Base-by-base conservation (phyloP, 306 rosid species). In the Trichosanthes truncata region DNA sequence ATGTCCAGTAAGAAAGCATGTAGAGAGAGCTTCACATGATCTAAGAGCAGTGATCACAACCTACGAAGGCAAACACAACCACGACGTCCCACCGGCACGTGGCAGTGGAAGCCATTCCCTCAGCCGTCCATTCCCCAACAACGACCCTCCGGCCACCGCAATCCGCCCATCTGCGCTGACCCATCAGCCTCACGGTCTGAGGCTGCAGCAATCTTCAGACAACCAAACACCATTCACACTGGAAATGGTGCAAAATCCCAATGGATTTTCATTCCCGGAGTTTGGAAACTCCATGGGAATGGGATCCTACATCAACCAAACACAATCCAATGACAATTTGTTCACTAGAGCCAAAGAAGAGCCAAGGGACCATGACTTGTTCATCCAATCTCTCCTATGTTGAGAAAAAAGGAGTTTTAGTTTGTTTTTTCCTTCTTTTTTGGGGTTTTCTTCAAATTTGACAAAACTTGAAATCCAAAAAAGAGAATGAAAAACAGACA, bases 1-100 rank as follows among this genome's bases (percentile, higher is more conserved):
- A 57, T 95, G 99, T 81, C 92, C 94, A 15, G 98, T 95, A 84
- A 90, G 99, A 49, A 95, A 95, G 86, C 99, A 95, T 10, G 97
- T 95, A 8, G 99, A 95, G 86, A 29, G 99, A 84, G 99, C 99
- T 17, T 89, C 98, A 53, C 90, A 93, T 38, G 99, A 95, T 78
- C 83, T 86, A 33, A 85, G 94, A 61, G 96, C 98, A 56, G 99
- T 95, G 84, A 88, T 95, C 84, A 95, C 99, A 74, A 95, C 99
- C 76, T 95, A 95, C 36, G 99, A 95, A 77, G 97, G 99, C 17
- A 95, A 95, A 74, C 99, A 95, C 89, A 95, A 89, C 85, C 99
- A 95, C 45, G 98, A 95, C 4, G 93, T 95, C 14, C 99, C 99
- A 2, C 93, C 92, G 10, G 93, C 97, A 17, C 95, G 99, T 43